phyloP scores from a whole-genome alignment of 1,139 yeast species.

The Suhomyces yuchorum region DNA sequence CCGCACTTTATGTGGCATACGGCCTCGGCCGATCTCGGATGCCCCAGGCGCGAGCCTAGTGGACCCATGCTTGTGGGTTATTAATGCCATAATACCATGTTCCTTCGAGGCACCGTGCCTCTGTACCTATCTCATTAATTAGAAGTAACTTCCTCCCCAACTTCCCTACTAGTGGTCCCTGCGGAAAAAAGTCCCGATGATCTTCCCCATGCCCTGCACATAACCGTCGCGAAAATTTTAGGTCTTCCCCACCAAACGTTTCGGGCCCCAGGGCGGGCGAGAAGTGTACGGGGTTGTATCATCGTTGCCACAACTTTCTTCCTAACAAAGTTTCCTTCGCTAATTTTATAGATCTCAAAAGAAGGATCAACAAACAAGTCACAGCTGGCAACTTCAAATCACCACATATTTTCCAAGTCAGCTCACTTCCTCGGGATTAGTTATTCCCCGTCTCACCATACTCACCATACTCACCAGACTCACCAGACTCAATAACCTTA shows the following conservation, averaged over 20 bases:
- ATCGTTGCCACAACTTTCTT: slow-evolving; percentile 1
- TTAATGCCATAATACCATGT: neutral
- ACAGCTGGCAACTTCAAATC: neutral
- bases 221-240: slow-evolving; percentile 13
- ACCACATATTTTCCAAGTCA: neutral
- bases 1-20: slow-evolving; percentile 10
- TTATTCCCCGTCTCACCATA: neutral
- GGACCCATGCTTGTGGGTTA: neutral
- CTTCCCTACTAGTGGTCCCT: neutral
- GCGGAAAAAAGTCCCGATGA: slow-evolving; percentile 13
- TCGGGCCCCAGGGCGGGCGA: slow-evolving; percentile 10
- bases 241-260: slow-evolving; percentile 14
- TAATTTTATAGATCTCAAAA: neutral
- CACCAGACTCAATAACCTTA: neutral
- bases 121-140: neutral
- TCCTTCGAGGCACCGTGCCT: neutral
- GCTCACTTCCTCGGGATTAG: neutral
- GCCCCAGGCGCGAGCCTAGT: neutral
- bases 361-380: neutral
- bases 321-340: neutral
- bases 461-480: neutral
- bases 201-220: slow-evolving; percentile 14
- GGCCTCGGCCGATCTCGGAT: slow-evolving; percentile 8
- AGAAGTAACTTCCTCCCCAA: neutral
- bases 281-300: slow-evolving; percentile 9